Evolutionary conservation across 2,329 filamentous ascomycete species (phyloP).

Genomic region (Exophiala lecanii-corni): DNA sequence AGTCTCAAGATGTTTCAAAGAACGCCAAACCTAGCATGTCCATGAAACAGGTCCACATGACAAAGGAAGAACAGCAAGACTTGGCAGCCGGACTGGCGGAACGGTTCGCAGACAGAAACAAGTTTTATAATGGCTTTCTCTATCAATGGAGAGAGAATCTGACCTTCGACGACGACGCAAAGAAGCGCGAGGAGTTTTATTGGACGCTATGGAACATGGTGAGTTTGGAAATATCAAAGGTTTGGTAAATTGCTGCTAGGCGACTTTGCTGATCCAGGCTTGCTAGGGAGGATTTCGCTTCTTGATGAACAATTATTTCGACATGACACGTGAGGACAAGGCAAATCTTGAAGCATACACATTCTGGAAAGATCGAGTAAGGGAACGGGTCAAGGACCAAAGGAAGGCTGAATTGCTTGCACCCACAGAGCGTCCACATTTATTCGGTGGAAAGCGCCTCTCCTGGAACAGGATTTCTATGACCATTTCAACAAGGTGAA

Average conservation of each 20-base stretch:
- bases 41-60: conserved; percentile 53
- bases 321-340: conserved; percentile 42
- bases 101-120: conserved; percentile 31
- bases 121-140: conserved; percentile 56
- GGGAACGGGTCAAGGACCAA: conserved; percentile 48
- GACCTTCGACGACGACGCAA: conserved; percentile 13
- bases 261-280: too few species aligned
- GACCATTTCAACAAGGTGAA: conserved; percentile 41
- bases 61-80: conserved; percentile 45
- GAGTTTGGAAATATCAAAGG: too few species aligned
- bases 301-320: conserved; percentile 50
- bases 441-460: conserved; percentile 50
- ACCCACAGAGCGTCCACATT: conserved; percentile 48
- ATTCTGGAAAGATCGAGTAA: conserved; percentile 52
- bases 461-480: conserved; percentile 49
- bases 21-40: conserved; percentile 62
- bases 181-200: conserved; percentile 40
- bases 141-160: conserved; percentile 52
- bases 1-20: conserved; percentile 51
- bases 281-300: conserved; percentile 52
- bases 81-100: conserved; percentile 7
- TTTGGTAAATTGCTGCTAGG: too few species aligned
- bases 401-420: conserved; percentile 50
- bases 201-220: conserved; percentile 43
- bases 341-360: conserved; percentile 51